Percentiles rank a stretch among this genome's conserved stretches.
Conservation (phyloP, 257 asterid species). For the Nicotiana tabacum region DNA sequence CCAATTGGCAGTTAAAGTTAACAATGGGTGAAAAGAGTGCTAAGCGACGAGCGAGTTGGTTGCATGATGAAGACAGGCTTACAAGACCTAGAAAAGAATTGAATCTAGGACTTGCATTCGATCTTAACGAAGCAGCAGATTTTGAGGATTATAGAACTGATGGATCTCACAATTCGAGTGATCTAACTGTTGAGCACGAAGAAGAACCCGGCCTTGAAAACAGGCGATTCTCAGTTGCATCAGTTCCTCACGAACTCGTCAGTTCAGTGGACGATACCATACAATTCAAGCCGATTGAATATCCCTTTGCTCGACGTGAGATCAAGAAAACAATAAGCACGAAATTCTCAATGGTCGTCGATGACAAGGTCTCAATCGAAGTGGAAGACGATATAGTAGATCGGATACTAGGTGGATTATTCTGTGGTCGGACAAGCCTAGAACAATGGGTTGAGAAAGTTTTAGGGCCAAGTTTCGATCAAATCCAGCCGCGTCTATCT, state of each 20-base stretch:
- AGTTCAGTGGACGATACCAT: slow-evolving; percentile 63
- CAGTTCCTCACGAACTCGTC: slow-evolving; percentile 70
- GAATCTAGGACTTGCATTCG: slow-evolving; percentile 47
- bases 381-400: slow-evolving; percentile 64
- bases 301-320: slow-evolving; percentile 54
- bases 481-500: slow-evolving; percentile 33
- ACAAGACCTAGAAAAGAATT: slow-evolving; percentile 40
- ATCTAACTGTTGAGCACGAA: slow-evolving; percentile 64
- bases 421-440: slow-evolving; percentile 56
- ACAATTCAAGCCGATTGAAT: slow-evolving; percentile 62
- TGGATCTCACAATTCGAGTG: slow-evolving; percentile 76
- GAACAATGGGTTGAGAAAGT: slow-evolving; percentile 65
- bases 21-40: slow-evolving; percentile 43
- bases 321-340: slow-evolving; percentile 63
- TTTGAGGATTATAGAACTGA: slow-evolving; percentile 48
- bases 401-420: slow-evolving; percentile 66
- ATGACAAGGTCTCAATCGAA: slow-evolving; percentile 33
- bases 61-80: slow-evolving; percentile 33
- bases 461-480: slow-evolving; percentile 52
- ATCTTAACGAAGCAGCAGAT: slow-evolving; percentile 57
- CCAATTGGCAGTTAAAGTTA: slow-evolving; percentile 58
- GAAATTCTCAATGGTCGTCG: slow-evolving; percentile 44
- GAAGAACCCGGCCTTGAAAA: slow-evolving; percentile 48
- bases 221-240: slow-evolving; percentile 37
- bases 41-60: slow-evolving; percentile 55